phyloP scores from a whole-genome alignment of 305 asterid species.

The Rubia occidens region DNA sequence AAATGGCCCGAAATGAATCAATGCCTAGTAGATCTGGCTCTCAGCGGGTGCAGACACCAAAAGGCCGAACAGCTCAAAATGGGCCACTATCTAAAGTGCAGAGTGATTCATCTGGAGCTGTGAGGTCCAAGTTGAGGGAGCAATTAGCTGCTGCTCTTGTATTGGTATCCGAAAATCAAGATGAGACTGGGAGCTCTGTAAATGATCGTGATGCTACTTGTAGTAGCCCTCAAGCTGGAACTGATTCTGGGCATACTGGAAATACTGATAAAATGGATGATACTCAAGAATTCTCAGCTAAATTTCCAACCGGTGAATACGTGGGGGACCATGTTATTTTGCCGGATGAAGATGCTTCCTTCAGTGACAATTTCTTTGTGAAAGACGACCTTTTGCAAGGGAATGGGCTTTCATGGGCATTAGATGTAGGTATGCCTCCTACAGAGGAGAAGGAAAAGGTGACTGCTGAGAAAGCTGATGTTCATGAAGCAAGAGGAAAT shows the following conservation, averaged over 20 bases:
- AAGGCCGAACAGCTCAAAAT: slow-evolving; percentile 39
- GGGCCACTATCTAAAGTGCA: slow-evolving; percentile 47
- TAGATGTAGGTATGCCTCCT: slow-evolving; percentile 56
- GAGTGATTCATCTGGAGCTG: slow-evolving; percentile 52
- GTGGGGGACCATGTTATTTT: slow-evolving; percentile 33
- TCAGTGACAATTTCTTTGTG: slow-evolving; percentile 63
- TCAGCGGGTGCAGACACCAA: slow-evolving; percentile 56
- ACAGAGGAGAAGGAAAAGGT: slow-evolving; percentile 41
- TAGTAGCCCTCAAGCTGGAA: slow-evolving; percentile 20
- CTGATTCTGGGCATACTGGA: slow-evolving; percentile 28
- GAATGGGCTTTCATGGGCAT: slow-evolving; percentile 97
- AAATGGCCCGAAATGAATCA: slow-evolving; percentile 54
- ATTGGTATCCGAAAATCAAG: slow-evolving; percentile 40
- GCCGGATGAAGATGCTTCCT: slow-evolving; percentile 61
- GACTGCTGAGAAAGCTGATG: slow-evolving; percentile 27
- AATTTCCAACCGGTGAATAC: slow-evolving; percentile 32
- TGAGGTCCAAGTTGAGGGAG: slow-evolving; percentile 96
- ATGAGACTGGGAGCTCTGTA: slow-evolving; percentile 28
- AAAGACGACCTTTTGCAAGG: slow-evolving; percentile 98
- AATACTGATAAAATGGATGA: slow-evolving; percentile 29
- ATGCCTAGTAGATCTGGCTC: slow-evolving; percentile 44
- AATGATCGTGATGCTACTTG: slow-evolving; percentile 23
- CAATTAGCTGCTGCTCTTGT: slow-evolving; percentile 68
- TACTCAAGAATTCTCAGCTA: slow-evolving; percentile 31
- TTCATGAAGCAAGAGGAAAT: slow-evolving; percentile 25